Percentiles rank a stretch among this genome's conserved stretches.
Evolutionary conservation across 75 land plant genomes (phyloP).

Genomic region (Selaginella tamariscina): DNA sequence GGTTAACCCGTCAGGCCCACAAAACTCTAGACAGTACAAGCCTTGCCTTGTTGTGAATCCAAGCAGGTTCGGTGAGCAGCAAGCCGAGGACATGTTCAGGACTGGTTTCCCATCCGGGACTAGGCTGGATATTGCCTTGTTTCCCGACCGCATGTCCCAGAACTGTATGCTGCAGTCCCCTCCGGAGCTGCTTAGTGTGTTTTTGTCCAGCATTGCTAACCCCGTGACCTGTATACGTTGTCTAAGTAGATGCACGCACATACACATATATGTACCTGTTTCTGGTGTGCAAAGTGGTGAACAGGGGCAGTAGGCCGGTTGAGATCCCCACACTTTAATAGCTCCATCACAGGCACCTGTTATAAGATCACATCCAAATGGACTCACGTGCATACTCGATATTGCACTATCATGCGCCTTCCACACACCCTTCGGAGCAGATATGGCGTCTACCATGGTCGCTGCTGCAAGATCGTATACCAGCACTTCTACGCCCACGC

Average conservation of each 20-base stretch:
- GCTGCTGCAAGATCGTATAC: constrained; percentile 21
- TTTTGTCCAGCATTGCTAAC: constrained; percentile 15
- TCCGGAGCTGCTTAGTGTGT: constrained; percentile 12
- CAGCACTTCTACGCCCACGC: constrained; percentile 18
- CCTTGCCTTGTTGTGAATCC: constrained; percentile 20
- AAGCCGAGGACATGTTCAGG: constrained; percentile 12
- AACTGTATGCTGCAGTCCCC: constrained; percentile 12
- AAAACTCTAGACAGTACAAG: constrained; percentile 20
- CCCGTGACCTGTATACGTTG: constrained; percentile 7
- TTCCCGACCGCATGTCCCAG: constrained; percentile 15
- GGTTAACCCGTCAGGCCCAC: constrained; percentile 5
- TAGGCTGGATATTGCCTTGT: background rate
- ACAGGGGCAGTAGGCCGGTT: constrained; percentile 19
- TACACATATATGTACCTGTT: constrained; percentile 8
- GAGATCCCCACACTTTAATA: constrained; percentile 16
- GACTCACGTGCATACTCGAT: constrained; percentile 14
- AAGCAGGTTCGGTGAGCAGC: background rate
- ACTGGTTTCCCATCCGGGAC: constrained; percentile 20
- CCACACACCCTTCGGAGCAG: constrained; percentile 16
- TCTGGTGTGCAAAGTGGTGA: constrained; percentile 15
- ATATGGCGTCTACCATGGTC: background rate
- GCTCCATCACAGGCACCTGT: constrained; percentile 23
- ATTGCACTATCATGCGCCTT: constrained; percentile 18
- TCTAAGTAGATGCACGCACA: no score
- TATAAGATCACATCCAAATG: constrained; percentile 10